These are phyloP conservation scores for Blastobotrys peoriensis DNA, from an alignment of 805 yeast genomes.

Conservation along the genomic window DNA sequence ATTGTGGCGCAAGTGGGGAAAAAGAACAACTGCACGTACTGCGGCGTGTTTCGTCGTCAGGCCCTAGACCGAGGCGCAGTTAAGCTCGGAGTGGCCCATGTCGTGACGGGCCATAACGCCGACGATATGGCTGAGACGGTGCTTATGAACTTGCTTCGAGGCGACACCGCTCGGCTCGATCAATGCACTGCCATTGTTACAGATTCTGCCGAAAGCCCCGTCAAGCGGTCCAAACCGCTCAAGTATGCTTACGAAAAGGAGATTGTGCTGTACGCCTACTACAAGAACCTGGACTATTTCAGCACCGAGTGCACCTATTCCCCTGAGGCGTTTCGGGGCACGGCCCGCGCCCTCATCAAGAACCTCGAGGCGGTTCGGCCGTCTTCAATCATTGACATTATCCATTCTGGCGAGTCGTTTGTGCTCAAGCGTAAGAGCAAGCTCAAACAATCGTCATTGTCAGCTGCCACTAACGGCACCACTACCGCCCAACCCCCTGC, in stretches of 20 bases:
- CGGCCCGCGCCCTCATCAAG: conserved; percentile 88
- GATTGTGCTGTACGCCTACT: conserved; percentile 94
- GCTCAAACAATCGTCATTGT: conserved; percentile 11
- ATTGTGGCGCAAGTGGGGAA: conserved; percentile 92
- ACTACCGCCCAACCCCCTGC: background rate
- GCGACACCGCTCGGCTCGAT: conserved; percentile 92
- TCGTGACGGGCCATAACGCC: conserved; percentile 97
- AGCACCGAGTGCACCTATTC: conserved; percentile 98
- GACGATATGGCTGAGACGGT: conserved; percentile 99
- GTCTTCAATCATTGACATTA: conserved; percentile 87
- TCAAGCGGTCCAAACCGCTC: conserved; percentile 91
- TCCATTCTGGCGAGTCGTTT: conserved; percentile 86
- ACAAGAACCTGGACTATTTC: conserved; percentile 88
- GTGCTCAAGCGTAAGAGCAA: conserved; percentile 35
- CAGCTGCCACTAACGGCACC: conserved; percentile 6
- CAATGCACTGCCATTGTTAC: conserved; percentile 84
- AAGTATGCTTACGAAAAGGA: conserved; percentile 96
- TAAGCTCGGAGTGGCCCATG: conserved; percentile 76
- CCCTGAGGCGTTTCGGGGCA: conserved; percentile 97
- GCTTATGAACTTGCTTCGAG: conserved; percentile 86
- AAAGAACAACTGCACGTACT: conserved; percentile 91
- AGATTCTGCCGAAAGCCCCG: conserved; percentile 71
- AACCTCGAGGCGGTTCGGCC: conserved; percentile 87
- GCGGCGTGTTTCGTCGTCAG: conserved; percentile 96
- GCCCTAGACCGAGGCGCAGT: conserved; percentile 96